Base-by-base conservation (phyloP, 768 basidiomycete genomes). In the Leccinum sublutescens region DNA sequence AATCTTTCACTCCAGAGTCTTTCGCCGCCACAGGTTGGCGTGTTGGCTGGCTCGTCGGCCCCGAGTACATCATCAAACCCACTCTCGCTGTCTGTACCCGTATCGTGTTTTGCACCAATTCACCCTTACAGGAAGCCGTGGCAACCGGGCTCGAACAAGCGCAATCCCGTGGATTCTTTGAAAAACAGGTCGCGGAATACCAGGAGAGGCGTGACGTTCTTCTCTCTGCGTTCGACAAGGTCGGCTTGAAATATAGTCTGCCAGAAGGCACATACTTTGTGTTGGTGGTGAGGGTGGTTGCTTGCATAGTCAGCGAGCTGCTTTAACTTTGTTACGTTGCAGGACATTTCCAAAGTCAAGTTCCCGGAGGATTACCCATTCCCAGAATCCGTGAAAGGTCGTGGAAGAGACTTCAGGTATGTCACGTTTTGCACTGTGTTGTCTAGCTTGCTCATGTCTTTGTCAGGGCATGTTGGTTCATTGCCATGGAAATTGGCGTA, bases 1-100 rank as follows among this genome's bases (percentile, higher is more conserved):
- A 54, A 62, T 17, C 48, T 19, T 34, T 6, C 5, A 25, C 14
- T 11, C 15, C 74, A 95, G 94, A 98, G 80, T 86, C 93, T 5
- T 99, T 99, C 74, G 91, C 95, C 14, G 93, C 93, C 5, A 99
- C 96, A 3, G 96, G 97, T 25, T 98, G 95, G 95, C 88, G 96
- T 58, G 85, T 98, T 51, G 96, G 97, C 62, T 98, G 95, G 95
- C 83, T 96, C 8, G 88, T 98, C 66, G 97, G 88, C 17, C 93
- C 95, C 8, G 68, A 82, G 29, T 86, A 83, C 43, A 89, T 98
- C 67, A 90, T 95, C 55, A 77, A 79, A 49, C 93, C 96, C 2
- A 90, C 93, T 15, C 82, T 97, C 29, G 93, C 95, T 8, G 96
- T 93, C 5, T 86, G 85, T 52, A 96, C 95, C 0, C 88, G 97